Base-by-base conservation (phyloP, 1,284 basidiomycete genomes). In the Fereydounia khargensis region DNA sequence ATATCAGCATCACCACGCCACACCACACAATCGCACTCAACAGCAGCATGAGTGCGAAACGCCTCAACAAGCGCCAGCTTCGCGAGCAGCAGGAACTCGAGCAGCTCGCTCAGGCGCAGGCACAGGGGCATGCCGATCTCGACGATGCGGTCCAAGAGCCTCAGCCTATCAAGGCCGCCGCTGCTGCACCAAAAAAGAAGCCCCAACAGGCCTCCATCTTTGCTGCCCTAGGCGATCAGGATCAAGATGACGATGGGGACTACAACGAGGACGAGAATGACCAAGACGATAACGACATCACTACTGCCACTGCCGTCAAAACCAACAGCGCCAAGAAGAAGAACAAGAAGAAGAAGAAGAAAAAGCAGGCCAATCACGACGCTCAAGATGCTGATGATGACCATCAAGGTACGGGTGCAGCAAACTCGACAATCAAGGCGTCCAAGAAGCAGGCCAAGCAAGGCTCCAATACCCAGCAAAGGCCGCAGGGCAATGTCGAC, bases 321-420 rank as follows among this genome's bases (percentile, higher is more conserved):
- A 48, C 24, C 25, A 56, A 44, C 42, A 58, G 54, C 30, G 50
- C 59, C 17, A 52, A 61, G 47, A 70, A 56, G 43, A 70, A 70
- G 42, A 68, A 64, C 36, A 73, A 72, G 34, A 68, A 61, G 4
- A 70, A 65, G 37, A 74, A 73, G 35, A 69, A 64, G 23, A 70
- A 65, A 19, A 67, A 50, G 20, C 38, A 42, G 21, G 32, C 37
- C 23, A 38, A 47, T n/a, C 27, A 21, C 3, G 31, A n/a, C 8
- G 19, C 39, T 0, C 30, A 17, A 4, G 41, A 17, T 14, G 42
- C 21, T 9, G 42, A 21, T 3, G 22, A 44, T 13, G 23, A 19
- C 7, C 17, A 27, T 4, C 38, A 28, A 17, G 25, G 21, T 7
- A 10, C 19, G 5, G 42, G 18, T 9, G 27, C 17, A 13, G 33